These are phyloP conservation scores for Xylariaceae sp. DNA, from an alignment of 2,329 filamentous ascomycete genomes.

Conservation along the genomic window DNA sequence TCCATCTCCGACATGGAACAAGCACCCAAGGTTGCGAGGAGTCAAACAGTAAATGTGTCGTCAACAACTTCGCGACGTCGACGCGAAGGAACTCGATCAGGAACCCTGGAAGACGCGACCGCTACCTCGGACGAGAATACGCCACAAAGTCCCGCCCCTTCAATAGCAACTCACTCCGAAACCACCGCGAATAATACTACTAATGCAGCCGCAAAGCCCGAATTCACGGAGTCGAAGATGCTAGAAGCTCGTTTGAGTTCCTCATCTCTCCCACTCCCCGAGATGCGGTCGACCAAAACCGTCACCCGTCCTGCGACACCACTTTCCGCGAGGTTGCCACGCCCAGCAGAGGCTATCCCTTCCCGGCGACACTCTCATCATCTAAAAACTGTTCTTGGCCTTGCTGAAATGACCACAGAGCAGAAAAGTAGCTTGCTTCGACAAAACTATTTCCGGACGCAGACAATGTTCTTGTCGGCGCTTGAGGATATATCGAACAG, in stretches of 20 bases:
- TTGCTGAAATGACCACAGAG: slow-evolving; percentile 55
- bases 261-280: slow-evolving; percentile 61
- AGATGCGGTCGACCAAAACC: slow-evolving; percentile 49
- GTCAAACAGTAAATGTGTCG: slow-evolving; percentile 58
- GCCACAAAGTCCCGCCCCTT: slow-evolving; percentile 12
- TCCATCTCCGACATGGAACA: slow-evolving; percentile 53
- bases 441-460: slow-evolving; percentile 76
- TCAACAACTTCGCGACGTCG: slow-evolving; percentile 47
- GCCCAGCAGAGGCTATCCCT: slow-evolving; percentile 44
- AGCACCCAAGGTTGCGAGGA: slow-evolving; percentile 52
- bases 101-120: slow-evolving; percentile 40
- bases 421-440: slow-evolving; percentile 69
- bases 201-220: slow-evolving; percentile 35
- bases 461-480: slow-evolving; percentile 75
- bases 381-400: slow-evolving; percentile 50
- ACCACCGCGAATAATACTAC: slow-evolving; percentile 3
- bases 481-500: slow-evolving; percentile 80
- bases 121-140: slow-evolving; percentile 14
- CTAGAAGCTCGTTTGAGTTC: slow-evolving; percentile 61
- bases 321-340: slow-evolving; percentile 48
- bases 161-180: slow-evolving; percentile 14
- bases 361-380: slow-evolving; percentile 57
- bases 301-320: slow-evolving; percentile 53
- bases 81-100: slow-evolving; percentile 43
- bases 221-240: slow-evolving; percentile 48